phyloP scores from a whole-genome alignment of 1,284 basidiomycete species.

The Microstroma glucosiphilum region DNA sequence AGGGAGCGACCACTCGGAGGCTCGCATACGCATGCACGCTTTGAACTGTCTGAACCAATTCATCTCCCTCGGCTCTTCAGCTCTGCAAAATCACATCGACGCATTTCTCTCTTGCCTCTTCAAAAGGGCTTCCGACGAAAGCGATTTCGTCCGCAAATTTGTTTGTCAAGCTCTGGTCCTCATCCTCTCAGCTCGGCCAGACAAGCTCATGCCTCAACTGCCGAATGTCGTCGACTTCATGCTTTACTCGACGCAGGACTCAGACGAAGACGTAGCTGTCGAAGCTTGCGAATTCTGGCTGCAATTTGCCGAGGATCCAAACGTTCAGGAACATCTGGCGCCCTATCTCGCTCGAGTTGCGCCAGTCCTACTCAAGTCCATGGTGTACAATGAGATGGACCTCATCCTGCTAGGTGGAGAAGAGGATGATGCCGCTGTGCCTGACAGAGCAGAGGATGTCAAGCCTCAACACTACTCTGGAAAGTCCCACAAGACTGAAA shows the following conservation, averaged over 20 bases:
- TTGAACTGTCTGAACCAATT: slow-evolving; percentile 92
- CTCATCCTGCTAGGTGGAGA: slow-evolving; percentile 92
- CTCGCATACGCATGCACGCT: slow-evolving; percentile 84
- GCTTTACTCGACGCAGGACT: slow-evolving; percentile 95
- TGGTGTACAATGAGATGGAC: slow-evolving; percentile 95
- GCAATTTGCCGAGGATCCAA: slow-evolving; percentile 91
- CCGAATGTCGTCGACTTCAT: slow-evolving; percentile 94
- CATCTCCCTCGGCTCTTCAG: slow-evolving; percentile 64
- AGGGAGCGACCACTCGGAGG: slow-evolving; percentile 66
- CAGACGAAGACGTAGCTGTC: slow-evolving; percentile 58
- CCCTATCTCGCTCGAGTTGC: slow-evolving; percentile 81
- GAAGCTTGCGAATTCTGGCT: slow-evolving; percentile 99
- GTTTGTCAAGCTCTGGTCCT: slow-evolving; percentile 94
- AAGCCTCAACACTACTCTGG: slow-evolving; percentile 80
- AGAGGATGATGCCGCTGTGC: slow-evolving; percentile 72
- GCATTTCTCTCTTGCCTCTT: slow-evolving; percentile 86
- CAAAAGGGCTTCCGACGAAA: slow-evolving; percentile 86
- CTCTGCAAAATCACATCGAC: slow-evolving; percentile 80
- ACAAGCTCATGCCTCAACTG: slow-evolving; percentile 95
- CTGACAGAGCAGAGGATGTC: slow-evolving; percentile 73
- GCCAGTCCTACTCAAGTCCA: slow-evolving; percentile 88
- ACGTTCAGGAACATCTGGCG: slow-evolving; percentile 73
- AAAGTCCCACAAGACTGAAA: slow-evolving; percentile 62
- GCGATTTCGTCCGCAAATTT: slow-evolving; percentile 83
- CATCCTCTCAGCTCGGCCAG: slow-evolving; percentile 82